Conservation (phyloP, 2,329 filamentous ascomycete genomes). For the Sphaerulina vaccinii region DNA sequence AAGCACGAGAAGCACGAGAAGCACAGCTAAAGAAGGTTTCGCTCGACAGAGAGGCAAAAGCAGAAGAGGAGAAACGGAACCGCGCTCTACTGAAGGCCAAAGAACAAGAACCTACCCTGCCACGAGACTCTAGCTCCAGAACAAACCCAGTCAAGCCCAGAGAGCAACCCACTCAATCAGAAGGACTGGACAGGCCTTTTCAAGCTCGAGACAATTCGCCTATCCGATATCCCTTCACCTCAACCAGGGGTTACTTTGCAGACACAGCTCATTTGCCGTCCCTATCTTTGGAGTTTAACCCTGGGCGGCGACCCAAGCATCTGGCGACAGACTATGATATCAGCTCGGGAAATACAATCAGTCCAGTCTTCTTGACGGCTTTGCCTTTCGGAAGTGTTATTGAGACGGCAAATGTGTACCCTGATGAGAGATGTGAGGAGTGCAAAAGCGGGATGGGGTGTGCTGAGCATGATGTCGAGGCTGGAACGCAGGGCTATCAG, state of each 20-base stretch:
- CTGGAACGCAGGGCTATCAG: slow-evolving; percentile 7
- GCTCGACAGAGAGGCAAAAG: too few relatives aligned
- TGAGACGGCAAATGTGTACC: slow-evolving; percentile 13
- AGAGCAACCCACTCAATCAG: not conserved
- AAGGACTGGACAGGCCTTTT: not conserved
- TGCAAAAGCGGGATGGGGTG: not conserved
- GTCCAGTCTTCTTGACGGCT: slow-evolving; percentile 12
- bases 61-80: too few relatives aligned
- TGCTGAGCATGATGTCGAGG: not conserved
- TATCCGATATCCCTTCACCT: not conserved
- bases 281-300: not conserved
- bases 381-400: slow-evolving; percentile 16
- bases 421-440: slow-evolving; percentile 1
- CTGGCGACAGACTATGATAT: slow-evolving; percentile 2
- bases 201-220: too few relatives aligned
- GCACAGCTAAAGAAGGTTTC: too few relatives aligned
- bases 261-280: slow-evolving; percentile 9
- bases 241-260: not conserved
- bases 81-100: too few relatives aligned
- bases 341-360: slow-evolving; percentile 8
- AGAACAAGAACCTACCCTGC: too few relatives aligned
- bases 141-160: too few relatives aligned
- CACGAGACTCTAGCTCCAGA: too few relatives aligned
- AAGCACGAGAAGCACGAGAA: too few relatives aligned
- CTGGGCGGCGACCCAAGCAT: slow-evolving; percentile 5